A percentile compares a stretch with the other conserved stretches of the same genome.
phyloP scores from a whole-genome alignment of 2,329 filamentous ascomycete species.

The Pseudogymnoascus sp. region DNA sequence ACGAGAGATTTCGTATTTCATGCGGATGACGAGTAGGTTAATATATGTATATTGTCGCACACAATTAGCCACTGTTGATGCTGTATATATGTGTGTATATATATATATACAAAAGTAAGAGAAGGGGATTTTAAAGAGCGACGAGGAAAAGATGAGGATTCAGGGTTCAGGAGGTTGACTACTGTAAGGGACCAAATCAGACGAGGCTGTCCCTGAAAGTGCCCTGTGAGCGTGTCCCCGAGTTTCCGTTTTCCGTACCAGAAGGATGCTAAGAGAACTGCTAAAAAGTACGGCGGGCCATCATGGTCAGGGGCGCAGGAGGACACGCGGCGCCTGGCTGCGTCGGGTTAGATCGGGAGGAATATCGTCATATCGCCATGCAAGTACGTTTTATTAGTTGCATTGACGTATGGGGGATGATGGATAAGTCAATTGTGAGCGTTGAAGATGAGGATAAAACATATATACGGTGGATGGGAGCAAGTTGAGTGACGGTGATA shows the following conservation, averaged over 20 bases:
- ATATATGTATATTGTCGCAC: neutral
- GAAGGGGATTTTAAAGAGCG: neutral
- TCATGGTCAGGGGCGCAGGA: neutral
- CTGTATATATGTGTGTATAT: neutral
- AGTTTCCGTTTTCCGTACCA: neutral
- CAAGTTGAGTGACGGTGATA: neutral
- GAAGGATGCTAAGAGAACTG: neutral
- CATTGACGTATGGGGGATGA: neutral
- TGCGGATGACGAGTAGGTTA: neutral
- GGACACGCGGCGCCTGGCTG: neutral
- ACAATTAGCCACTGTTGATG: neutral
- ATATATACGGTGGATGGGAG: neutral
- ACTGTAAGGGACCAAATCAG: neutral
- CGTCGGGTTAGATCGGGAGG: neutral
- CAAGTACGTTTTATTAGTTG: neutral
- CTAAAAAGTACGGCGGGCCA: neutral
- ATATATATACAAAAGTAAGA: neutral
- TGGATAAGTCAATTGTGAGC: neutral
- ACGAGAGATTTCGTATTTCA: constrained; percentile 2
- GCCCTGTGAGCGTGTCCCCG: neutral
- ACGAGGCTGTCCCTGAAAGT: constrained; percentile 1
- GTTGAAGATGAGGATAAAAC: neutral
- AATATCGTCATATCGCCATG: neutral
- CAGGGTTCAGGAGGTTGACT: neutral
- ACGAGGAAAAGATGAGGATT: neutral